Conservation (phyloP, 2,329 filamentous ascomycete species). For the Colletotrichum acutatum region DNA sequence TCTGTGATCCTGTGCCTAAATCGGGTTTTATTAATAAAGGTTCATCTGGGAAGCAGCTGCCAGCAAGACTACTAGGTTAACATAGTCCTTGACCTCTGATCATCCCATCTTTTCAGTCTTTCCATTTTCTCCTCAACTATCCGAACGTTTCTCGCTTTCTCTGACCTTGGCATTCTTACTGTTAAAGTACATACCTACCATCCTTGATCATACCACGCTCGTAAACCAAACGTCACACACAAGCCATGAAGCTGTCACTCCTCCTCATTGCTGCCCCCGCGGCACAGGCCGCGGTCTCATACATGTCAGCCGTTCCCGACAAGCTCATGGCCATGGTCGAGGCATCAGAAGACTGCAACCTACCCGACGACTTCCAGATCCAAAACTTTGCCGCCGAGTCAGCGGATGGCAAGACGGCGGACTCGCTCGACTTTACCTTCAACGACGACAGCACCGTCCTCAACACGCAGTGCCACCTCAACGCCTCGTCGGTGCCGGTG, state of each 20-base stretch:
- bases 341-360: slow-evolving; percentile 43
- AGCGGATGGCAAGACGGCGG: slow-evolving; percentile 46
- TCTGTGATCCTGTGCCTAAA: slow-evolving; percentile 9
- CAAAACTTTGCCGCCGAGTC: slow-evolving; percentile 48
- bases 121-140: neutral
- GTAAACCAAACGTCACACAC: neutral
- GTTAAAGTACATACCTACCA: neutral
- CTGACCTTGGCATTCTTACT: neutral
- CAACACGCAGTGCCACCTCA: slow-evolving; percentile 55
- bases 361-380: slow-evolving; percentile 53
- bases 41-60: slow-evolving; percentile 7
- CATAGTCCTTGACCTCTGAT: neutral
- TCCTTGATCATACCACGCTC: neutral
- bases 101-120: slow-evolving; percentile 9
- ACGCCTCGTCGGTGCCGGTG: slow-evolving; percentile 53
- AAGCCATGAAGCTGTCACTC: slow-evolving; percentile 31
- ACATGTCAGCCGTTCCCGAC: slow-evolving; percentile 37
- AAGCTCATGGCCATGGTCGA: slow-evolving; percentile 32
- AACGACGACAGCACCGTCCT: slow-evolving; percentile 51
- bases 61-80: neutral
- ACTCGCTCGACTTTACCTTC: slow-evolving; percentile 53
- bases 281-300: slow-evolving; percentile 34
- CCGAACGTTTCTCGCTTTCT: neutral
- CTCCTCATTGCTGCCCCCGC: slow-evolving; percentile 35
- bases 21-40: neutral